Evolutionary conservation across 331 rosid species (phyloP).

Genomic region (Arachis monticola): DNA sequence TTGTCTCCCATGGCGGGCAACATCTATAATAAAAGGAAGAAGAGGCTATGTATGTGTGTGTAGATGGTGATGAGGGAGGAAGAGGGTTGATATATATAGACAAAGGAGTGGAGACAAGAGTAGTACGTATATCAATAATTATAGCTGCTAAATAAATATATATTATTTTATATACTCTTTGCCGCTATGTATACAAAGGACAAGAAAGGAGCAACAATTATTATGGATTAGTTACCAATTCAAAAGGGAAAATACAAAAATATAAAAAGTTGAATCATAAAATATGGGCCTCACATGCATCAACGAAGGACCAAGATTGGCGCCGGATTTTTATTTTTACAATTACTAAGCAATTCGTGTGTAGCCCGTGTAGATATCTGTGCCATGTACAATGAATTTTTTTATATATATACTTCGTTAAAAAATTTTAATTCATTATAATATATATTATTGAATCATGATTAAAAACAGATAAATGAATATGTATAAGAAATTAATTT

Average conservation of each 20-base stretch:
- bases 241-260: conserved; percentile 11
- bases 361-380: too few species aligned
- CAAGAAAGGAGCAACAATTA: conserved; percentile 26
- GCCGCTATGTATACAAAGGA: conserved; percentile 18
- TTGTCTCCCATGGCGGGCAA: conserved; percentile 66
- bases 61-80: conserved; percentile 15
- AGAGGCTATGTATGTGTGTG: neutral
- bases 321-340: conserved; percentile 49
- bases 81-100: conserved; percentile 42
- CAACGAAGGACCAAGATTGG: conserved; percentile 49
- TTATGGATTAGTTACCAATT: conserved; percentile 22
- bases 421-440: too few species aligned
- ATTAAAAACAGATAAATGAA: too few species aligned
- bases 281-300: conserved; percentile 58
- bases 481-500: too few species aligned
- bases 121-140: conserved; percentile 16
- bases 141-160: conserved; percentile 19
- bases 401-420: too few species aligned
- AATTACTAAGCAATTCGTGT: neutral
- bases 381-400: too few species aligned
- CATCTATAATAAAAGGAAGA: conserved; percentile 16
- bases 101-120: conserved; percentile 13
- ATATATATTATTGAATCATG: too few species aligned
- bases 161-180: conserved; percentile 32
- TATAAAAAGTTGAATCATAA: conserved; percentile 22